Percentiles rank a stretch among this genome's conserved stretches.
Evolutionary conservation across 2,329 filamentous ascomycete genomes (phyloP).

Genomic region (Neonectria ditissima): DNA sequence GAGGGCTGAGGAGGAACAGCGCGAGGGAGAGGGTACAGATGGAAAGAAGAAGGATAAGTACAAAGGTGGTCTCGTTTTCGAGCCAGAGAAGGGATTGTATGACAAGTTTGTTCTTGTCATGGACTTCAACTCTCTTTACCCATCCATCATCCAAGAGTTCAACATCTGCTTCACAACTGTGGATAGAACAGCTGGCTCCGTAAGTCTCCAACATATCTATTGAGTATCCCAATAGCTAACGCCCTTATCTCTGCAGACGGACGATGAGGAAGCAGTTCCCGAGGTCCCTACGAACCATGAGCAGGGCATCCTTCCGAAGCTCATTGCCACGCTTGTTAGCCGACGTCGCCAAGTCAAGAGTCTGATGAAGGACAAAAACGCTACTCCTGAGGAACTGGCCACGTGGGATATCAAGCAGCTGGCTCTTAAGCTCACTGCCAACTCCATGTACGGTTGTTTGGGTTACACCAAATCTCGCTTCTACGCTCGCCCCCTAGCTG

Average conservation of each 20-base stretch:
- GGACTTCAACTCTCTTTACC: slow-evolving; percentile 99
- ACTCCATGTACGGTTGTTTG: slow-evolving; percentile 99
- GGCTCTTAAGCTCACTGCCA: slow-evolving; percentile 95
- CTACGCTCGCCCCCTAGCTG: slow-evolving; percentile 93
- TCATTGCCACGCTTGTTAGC: slow-evolving; percentile 92
- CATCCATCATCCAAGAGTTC: slow-evolving; percentile 98
- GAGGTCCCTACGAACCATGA: slow-evolving; percentile 84
- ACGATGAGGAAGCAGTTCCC: slow-evolving; percentile 89
- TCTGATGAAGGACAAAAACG: slow-evolving; percentile 93
- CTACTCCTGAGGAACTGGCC: slow-evolving; percentile 86
- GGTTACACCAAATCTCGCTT: slow-evolving; percentile 98
- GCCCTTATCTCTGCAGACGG: slow-evolving; percentile 47
- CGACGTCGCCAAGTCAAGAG: slow-evolving; percentile 93
- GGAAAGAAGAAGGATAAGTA: slow-evolving; percentile 99
- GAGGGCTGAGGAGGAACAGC: slow-evolving; percentile 76
- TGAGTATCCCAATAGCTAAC: slow-evolving; percentile 43
- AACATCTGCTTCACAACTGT: slow-evolving; percentile 99
- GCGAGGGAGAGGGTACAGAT: slow-evolving; percentile 76
- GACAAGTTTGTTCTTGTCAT: slow-evolving; percentile 99
- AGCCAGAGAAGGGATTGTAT: slow-evolving; percentile 96
- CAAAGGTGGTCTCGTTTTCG: slow-evolving; percentile 98
- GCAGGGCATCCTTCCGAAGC: slow-evolving; percentile 86
- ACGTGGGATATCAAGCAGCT: slow-evolving; percentile 99
- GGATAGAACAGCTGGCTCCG: slow-evolving; percentile 76
- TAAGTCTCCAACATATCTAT: slow-evolving; percentile 58